Evolutionary conservation across 495 filamentous ascomycete genomes (phyloP).

Genomic region (Aspergillus egyptiacus): DNA sequence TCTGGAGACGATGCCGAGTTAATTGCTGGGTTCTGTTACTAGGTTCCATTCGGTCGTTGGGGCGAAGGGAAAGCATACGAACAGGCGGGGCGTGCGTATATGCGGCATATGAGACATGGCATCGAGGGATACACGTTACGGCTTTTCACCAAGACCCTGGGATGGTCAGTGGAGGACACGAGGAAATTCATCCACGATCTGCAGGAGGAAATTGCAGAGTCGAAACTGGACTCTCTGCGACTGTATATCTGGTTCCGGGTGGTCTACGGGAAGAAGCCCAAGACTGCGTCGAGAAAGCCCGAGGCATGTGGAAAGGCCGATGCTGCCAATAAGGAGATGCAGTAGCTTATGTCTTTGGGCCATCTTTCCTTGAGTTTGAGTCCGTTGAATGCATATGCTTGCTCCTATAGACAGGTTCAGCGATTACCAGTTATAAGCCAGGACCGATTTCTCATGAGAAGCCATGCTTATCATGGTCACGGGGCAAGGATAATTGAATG

Average conservation of each 20-base stretch:
- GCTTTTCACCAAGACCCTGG: slow-evolving; percentile 1
- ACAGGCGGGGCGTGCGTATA: not conserved
- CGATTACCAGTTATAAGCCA: too few relatives aligned
- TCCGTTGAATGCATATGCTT: too few relatives aligned
- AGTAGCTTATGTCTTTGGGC: too few relatives aligned
- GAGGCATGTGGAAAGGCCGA: not conserved
- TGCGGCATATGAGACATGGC: not conserved
- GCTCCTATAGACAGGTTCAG: too few relatives aligned
- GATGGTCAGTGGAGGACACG: slow-evolving; percentile 2
- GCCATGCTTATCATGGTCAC: too few relatives aligned
- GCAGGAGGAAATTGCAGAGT: not conserved
- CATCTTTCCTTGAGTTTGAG: too few relatives aligned
- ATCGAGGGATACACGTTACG: not conserved
- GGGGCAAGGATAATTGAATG: too few relatives aligned
- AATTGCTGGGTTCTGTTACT: too few relatives aligned
- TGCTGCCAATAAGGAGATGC: too few relatives aligned
- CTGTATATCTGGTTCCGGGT: slow-evolving; percentile 3
- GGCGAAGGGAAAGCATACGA: not conserved
- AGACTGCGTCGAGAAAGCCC: not conserved
- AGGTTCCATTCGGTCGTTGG: not conserved
- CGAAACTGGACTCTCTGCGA: not conserved
- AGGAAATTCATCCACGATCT: not conserved
- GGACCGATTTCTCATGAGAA: too few relatives aligned
- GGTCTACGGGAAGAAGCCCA: not conserved
- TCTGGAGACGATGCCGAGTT: too few relatives aligned